Evolutionary conservation across 192 early-diverging fungal genomes (phyloP).

Genomic region (Backusella tarrabulga): DNA sequence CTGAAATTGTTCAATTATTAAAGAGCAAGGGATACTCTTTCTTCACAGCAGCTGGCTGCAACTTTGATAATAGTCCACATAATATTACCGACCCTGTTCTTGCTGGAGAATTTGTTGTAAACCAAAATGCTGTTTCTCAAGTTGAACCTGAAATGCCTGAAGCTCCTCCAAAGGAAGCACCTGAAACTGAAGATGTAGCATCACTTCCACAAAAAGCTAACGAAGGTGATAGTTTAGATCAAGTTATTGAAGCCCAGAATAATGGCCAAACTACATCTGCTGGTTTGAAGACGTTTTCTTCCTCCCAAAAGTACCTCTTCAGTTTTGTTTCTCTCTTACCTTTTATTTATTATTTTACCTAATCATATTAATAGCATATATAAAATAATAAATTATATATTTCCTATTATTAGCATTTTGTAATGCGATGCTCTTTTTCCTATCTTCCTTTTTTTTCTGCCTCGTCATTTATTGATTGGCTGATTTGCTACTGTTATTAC

Average conservation of each 20-base stretch:
- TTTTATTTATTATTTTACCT: background rate
- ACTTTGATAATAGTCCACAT: background rate
- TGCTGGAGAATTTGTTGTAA: background rate
- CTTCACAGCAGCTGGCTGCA: constrained; percentile 11
- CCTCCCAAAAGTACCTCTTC: background rate
- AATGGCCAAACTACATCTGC: background rate
- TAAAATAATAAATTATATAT: background rate
- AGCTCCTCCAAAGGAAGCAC: background rate
- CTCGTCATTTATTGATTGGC: background rate
- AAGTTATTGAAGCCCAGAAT: background rate
- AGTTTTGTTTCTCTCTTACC: background rate
- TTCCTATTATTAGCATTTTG: background rate
- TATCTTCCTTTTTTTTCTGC: background rate
- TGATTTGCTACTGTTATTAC: background rate
- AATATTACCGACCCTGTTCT: background rate
- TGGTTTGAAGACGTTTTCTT: background rate
- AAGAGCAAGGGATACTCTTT: constrained; percentile 1
- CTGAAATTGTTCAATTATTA: constrained; percentile 1
- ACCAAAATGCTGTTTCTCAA: background rate
- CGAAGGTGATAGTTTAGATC: background rate
- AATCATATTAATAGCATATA: background rate
- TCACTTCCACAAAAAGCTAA: background rate
- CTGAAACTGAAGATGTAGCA: background rate
- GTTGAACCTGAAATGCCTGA: background rate
- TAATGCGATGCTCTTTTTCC: background rate